Conservation (phyloP, 345 rosid genomes). For the Camelina laxa region DNA sequence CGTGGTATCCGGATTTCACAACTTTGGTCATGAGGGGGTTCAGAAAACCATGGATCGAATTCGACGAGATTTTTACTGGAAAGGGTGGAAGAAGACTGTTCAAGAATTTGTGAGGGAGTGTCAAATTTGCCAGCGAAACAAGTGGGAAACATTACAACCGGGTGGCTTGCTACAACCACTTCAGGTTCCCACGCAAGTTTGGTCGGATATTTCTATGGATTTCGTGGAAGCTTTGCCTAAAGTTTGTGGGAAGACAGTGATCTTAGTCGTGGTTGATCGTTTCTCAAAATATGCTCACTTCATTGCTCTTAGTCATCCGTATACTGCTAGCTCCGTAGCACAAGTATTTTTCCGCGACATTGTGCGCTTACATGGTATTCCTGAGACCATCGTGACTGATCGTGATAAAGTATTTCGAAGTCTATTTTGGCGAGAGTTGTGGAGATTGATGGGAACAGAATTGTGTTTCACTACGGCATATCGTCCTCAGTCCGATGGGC, state of each 20-base stretch:
- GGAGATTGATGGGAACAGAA: neutral
- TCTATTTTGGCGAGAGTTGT: neutral
- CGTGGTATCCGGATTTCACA: neutral
- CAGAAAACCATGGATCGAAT: neutral
- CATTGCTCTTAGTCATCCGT: neutral
- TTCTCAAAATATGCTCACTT: too few species aligned
- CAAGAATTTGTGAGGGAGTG: neutral
- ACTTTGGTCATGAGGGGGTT: neutral
- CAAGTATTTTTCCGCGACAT: neutral
- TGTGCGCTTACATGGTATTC: neutral
- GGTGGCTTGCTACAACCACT: neutral
- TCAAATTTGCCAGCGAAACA: too few species aligned
- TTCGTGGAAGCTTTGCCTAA: neutral
- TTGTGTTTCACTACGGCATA: neutral
- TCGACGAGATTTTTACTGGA: neutral
- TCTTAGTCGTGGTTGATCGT: neutral
- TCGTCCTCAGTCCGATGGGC: neutral
- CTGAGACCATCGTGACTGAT: neutral
- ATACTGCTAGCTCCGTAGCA: too few species aligned
- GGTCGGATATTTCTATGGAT: neutral
- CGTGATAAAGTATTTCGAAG: neutral
- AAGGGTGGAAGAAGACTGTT: neutral
- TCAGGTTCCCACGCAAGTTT: neutral
- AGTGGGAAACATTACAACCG: neutral
- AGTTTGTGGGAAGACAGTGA: neutral